Evolutionary conservation across 2,329 filamentous ascomycete genomes (phyloP).

Genomic region (Ambrosiella xylebori): DNA sequence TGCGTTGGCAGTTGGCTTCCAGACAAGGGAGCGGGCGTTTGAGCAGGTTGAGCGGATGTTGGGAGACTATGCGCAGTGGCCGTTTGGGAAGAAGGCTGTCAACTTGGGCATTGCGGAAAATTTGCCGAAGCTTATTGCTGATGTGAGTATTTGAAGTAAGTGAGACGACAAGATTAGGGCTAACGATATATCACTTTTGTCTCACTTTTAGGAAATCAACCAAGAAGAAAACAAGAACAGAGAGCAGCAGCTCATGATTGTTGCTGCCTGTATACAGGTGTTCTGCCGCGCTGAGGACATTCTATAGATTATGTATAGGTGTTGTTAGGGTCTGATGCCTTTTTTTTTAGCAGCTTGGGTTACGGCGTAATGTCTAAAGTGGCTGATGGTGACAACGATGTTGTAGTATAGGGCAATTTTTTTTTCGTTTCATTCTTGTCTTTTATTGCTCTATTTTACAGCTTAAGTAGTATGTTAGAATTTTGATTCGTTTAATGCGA

Average conservation of each 20-base stretch:
- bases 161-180: not conserved
- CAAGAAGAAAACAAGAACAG: slow-evolving; percentile 57
- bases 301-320: slow-evolving; percentile 35
- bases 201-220: slow-evolving; percentile 48
- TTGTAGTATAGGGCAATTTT: too few relatives aligned
- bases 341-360: too few relatives aligned
- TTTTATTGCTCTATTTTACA: too few relatives aligned
- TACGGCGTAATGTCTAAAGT: too few relatives aligned
- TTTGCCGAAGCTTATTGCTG: slow-evolving; percentile 66
- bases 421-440: too few relatives aligned
- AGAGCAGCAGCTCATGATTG: slow-evolving; percentile 91
- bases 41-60: slow-evolving; percentile 92
- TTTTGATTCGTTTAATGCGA: too few relatives aligned
- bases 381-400: too few relatives aligned
- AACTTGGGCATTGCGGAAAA: slow-evolving; percentile 79
- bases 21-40: slow-evolving; percentile 85
- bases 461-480: too few relatives aligned
- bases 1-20: slow-evolving; percentile 87
- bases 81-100: slow-evolving; percentile 72
- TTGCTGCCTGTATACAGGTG: slow-evolving; percentile 89
- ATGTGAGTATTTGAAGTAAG: slow-evolving; percentile 30
- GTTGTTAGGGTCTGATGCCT: too few relatives aligned
- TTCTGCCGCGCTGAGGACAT: slow-evolving; percentile 95
- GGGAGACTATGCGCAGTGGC: slow-evolving; percentile 94
- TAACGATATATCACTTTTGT: slow-evolving; percentile 13